Conservation (phyloP, 2,329 filamentous ascomycete species). For the Pestalotiopsis sp. region DNA sequence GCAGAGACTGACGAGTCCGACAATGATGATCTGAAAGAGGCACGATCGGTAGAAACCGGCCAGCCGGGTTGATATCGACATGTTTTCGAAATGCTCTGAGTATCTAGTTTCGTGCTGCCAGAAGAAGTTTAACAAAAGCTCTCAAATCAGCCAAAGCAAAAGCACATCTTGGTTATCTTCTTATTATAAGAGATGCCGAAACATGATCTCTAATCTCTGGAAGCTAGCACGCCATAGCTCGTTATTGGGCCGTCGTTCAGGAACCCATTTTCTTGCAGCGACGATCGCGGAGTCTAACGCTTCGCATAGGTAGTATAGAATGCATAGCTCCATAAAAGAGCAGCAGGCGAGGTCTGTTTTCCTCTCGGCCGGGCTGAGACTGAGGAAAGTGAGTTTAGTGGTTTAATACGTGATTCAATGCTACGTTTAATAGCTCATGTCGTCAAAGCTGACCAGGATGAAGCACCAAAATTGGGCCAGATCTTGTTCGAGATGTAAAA, state of each 20-base stretch:
- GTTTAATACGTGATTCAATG: too few relatives aligned
- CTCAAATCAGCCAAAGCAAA: not conserved
- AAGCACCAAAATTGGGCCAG: too few relatives aligned
- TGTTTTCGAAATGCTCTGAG: not conserved
- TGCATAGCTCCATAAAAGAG: not conserved
- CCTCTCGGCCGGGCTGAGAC: not conserved
- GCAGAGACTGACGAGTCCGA: slow-evolving; percentile 6
- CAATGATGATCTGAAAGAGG: slow-evolving; percentile 6
- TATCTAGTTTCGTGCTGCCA: not conserved
- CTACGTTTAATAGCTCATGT: too few relatives aligned
- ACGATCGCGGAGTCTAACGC: not conserved
- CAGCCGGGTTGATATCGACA: not conserved
- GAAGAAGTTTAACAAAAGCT: not conserved
- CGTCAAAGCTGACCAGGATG: too few relatives aligned
- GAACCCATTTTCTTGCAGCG: slow-evolving; percentile 5
- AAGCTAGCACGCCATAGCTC: slow-evolving; percentile 8
- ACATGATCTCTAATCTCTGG: not conserved
- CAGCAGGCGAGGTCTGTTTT: not conserved
- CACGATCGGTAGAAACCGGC: not conserved
- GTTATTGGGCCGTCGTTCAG: not conserved
- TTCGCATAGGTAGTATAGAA: not conserved
- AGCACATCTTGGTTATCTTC: not conserved
- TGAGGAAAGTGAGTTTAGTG: too few relatives aligned
- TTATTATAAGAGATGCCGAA: not conserved
- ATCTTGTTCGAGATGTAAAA: too few relatives aligned